Evolutionary conservation across 2,329 filamentous ascomycete genomes (phyloP).

Genomic region (Blastomyces silverae): DNA sequence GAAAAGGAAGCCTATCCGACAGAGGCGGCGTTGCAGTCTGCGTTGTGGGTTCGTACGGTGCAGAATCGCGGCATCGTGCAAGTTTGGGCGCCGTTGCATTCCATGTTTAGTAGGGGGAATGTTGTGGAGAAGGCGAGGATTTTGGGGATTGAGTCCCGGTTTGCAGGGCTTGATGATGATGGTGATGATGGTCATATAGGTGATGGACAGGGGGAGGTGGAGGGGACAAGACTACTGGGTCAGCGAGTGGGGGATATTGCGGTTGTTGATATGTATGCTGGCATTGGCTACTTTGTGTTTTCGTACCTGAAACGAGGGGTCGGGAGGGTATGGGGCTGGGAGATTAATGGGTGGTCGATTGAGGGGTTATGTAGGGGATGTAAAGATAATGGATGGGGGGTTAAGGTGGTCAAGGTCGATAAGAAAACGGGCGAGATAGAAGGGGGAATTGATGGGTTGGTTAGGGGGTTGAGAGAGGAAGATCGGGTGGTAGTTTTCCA

Average conservation of each 20-base stretch:
- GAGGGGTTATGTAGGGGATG: conserved; percentile 76
- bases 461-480: conserved; percentile 32
- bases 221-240: conserved; percentile 22
- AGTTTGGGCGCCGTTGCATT: conserved; percentile 80
- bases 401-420: conserved; percentile 46
- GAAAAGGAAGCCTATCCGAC: conserved; percentile 29
- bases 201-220: neutral
- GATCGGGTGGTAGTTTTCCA: conserved; percentile 60
- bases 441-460: conserved; percentile 28
- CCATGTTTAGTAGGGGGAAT: conserved; percentile 92
- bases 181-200: neutral
- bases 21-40: conserved; percentile 52
- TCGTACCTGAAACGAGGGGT: conserved; percentile 68
- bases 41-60: conserved; percentile 71
- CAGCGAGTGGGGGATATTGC: conserved; percentile 29
- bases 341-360: conserved; percentile 81
- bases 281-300: conserved; percentile 91
- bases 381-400: conserved; percentile 58
- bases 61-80: conserved; percentile 74
- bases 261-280: conserved; percentile 75
- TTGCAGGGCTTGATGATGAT: conserved; percentile 31
- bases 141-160: conserved; percentile 42
- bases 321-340: conserved; percentile 70
- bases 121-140: conserved; percentile 79
- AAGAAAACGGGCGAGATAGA: conserved; percentile 32